Base-by-base conservation (phyloP, 2,329 filamentous ascomycete species). In the Pleomassaria siparia region DNA sequence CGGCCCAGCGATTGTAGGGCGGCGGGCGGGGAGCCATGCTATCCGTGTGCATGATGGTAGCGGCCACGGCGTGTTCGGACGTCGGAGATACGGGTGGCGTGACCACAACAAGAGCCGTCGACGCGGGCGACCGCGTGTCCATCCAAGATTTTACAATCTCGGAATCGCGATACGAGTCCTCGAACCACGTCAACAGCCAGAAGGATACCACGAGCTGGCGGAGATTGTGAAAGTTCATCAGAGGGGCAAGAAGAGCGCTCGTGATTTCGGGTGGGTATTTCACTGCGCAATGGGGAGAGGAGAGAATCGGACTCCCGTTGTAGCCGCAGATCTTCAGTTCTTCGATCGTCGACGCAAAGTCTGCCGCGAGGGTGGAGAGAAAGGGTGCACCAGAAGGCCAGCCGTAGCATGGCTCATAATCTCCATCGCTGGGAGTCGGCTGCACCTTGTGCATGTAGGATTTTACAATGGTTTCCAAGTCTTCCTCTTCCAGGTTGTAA, bases 281-380 rank as follows among this genome's bases (percentile, higher is more conserved):
- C n/a, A n/a, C n/a, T n/a, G n/a, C n/a, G n/a, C n/a, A n/a, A n/a
- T n/a, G n/a, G n/a, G n/a, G n/a, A n/a, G n/a, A 37, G 4, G 70
- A 71, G 24, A 77, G 65, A 1, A 74, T 63, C 0, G 74, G 70
- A 12, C 70, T 66, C 29, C 75, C 74, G 41, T 70, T 70, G 56
- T 75, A 77, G 26, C 75, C 75, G 47, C 75, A 77, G 35, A 78
- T 71, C 48, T 77, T 78, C 40, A 78, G 67, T 51, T 76, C 74
- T 16, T 65, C 66, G 12, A 76, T 50, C 1, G 71, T 75, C 8
- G 48, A 51, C 5, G 70, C 67, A 48, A 75, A 72, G 48, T 70
- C 67, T 0, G 70, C 60, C 6, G 73, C 73, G 9, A 77, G 63
- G 0, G 68, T 74, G 50, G 74, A 65, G 1, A 76, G 62, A 43